These are phyloP conservation scores for Ormosia semicastrata DNA, from an alignment of 306 rosid genomes.

Conservation along the genomic window DNA sequence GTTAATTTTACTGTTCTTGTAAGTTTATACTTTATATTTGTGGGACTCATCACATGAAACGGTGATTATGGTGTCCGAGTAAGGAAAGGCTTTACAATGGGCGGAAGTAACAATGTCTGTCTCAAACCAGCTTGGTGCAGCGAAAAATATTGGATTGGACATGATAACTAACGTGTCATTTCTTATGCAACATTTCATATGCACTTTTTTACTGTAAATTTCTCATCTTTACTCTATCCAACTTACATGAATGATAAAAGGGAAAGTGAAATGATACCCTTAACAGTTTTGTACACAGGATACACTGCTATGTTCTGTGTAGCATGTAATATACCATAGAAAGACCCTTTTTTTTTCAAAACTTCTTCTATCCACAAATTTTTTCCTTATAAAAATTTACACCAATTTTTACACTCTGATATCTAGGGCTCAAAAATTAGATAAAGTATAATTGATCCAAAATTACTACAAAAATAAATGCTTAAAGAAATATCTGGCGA, in stretches of 20 bases:
- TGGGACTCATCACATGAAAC: neutral
- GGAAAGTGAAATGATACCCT: too few relatives aligned
- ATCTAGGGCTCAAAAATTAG: neutral
- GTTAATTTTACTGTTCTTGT: neutral
- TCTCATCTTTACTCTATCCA: too few relatives aligned
- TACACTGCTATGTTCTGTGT: too few relatives aligned
- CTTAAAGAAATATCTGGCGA: neutral
- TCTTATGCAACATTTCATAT: too few relatives aligned
- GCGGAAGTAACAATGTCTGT: neutral
- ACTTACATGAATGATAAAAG: too few relatives aligned
- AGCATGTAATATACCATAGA: too few relatives aligned
- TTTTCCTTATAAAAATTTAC: neutral
- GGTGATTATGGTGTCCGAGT: neutral
- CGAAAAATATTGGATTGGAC: neutral
- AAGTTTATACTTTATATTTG: neutral
- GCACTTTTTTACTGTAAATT: too few relatives aligned
- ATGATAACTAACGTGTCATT: neutral
- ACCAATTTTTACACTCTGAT: neutral
- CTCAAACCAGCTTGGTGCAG: neutral
- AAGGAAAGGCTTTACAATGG: neutral
- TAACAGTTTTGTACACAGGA: too few relatives aligned
- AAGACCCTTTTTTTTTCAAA: neutral
- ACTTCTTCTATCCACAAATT: neutral
- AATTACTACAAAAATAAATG: neutral
- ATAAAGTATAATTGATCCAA: neutral